A percentile compares a stretch with the other conserved stretches of the same genome.
phyloP scores from a whole-genome alignment of 176 grass and related monocot genomes.

The Carex cristatella region DNA sequence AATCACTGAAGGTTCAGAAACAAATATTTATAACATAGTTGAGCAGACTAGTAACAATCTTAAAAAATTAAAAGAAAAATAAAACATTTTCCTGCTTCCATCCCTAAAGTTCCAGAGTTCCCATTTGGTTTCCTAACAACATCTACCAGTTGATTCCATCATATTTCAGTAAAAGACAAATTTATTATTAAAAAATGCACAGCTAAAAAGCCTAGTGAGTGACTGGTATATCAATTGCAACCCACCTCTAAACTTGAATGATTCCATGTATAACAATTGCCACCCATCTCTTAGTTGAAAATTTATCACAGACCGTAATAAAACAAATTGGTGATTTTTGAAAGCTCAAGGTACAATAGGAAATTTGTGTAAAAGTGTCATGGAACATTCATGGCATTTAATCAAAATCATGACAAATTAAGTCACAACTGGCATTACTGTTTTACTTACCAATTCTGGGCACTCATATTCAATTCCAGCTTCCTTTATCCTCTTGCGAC shows the following conservation, averaged over 20 bases:
- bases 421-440: neutral
- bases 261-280: neutral
- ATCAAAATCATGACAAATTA: neutral
- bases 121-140: neutral
- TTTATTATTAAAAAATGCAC: too few relatives aligned
- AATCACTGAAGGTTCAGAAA: neutral
- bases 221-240: neutral
- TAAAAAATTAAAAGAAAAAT: neutral
- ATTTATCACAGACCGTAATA: neutral
- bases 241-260: neutral
- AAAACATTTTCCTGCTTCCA: neutral
- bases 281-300: neutral
- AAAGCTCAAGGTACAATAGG: neutral
- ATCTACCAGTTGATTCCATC: neutral
- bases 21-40: neutral
- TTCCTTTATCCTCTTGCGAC: conserved; percentile 67
- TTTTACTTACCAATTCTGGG: conserved; percentile 67
- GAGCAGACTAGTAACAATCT: neutral
- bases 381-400: neutral
- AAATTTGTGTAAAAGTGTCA: neutral
- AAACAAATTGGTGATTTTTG: neutral
- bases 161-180: neutral
- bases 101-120: neutral
- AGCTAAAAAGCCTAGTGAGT: neutral
- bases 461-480: conserved; percentile 80